These are phyloP conservation scores for Geotrichum macrosporum DNA, from an alignment of 1,139 yeast genomes.

Conservation along the genomic window DNA sequence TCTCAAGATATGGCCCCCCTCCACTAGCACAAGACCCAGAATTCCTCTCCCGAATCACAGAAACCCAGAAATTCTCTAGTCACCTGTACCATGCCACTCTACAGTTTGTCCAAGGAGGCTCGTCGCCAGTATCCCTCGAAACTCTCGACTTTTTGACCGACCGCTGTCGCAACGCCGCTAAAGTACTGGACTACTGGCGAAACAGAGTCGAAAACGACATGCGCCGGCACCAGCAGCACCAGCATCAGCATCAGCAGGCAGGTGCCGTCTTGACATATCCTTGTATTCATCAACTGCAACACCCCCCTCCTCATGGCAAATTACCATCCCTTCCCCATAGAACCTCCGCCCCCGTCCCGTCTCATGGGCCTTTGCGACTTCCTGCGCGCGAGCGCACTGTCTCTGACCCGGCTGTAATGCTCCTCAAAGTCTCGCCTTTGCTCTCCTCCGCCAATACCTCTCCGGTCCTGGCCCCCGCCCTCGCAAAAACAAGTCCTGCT, in stretches of 20 bases:
- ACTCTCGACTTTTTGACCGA: constrained; percentile 3
- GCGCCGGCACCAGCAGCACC: not conserved
- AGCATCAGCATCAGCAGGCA: not conserved
- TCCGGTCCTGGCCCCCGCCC: not conserved
- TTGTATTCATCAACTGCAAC: not conserved
- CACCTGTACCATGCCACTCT: not conserved
- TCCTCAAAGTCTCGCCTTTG: not conserved
- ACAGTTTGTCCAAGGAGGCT: not conserved
- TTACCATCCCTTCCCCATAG: no score
- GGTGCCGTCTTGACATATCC: not conserved
- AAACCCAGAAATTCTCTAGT: not conserved
- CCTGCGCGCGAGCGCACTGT: constrained; percentile 2
- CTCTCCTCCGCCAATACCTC: not conserved
- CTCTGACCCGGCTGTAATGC: constrained; percentile 1
- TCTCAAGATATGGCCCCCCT: not conserved
- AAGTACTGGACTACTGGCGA: constrained; percentile 12
- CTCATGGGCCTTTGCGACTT: no score
- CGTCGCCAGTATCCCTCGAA: not conserved
- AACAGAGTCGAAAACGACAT: not conserved
- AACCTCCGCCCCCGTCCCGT: no score
- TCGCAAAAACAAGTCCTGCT: not conserved
- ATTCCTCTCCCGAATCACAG: not conserved
- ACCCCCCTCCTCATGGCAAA: not conserved
- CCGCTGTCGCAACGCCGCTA: constrained; percentile 6
- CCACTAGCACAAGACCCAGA: not conserved